Conservation (phyloP, 306 rosid species). For the Cercis canadensis region DNA sequence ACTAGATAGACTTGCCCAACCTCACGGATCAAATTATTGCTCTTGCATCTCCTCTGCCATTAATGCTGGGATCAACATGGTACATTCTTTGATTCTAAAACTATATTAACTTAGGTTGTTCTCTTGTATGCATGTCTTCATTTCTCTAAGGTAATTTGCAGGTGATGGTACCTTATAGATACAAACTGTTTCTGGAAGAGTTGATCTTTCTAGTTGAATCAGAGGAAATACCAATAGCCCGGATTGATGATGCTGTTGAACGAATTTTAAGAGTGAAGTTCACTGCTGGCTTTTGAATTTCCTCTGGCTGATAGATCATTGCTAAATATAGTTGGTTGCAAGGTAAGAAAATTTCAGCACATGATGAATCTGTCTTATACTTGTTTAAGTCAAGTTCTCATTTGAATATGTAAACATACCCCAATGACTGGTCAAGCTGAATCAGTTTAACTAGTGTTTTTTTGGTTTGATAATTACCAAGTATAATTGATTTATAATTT, state of each 20-base stretch:
- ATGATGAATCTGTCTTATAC: no score
- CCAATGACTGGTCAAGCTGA: conserved; percentile 15
- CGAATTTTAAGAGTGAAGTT: conserved; percentile 89
- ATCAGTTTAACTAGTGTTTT: background rate
- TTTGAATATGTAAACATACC: background rate
- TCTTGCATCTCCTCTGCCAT: conserved; percentile 64
- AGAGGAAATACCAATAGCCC: conserved; percentile 63
- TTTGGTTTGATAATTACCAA: no score
- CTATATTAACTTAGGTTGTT: no score
- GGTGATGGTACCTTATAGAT: conserved; percentile 80
- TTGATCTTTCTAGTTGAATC: conserved; percentile 66
- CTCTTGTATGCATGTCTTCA: background rate
- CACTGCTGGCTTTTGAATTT: conserved; percentile 75
- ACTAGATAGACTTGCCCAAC: conserved; percentile 64
- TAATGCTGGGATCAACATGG: conserved; percentile 94
- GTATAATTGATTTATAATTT: no score
- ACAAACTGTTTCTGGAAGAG: conserved; percentile 53
- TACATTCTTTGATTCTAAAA: conserved; percentile 15
- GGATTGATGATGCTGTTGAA: conserved; percentile 86
- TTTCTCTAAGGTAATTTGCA: conserved; percentile 41
- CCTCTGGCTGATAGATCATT: conserved; percentile 73
- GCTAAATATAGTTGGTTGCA: conserved; percentile 82
- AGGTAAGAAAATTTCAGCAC: conserved; percentile 52
- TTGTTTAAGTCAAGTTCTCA: conserved; percentile 1
- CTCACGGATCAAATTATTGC: conserved; percentile 68